These are phyloP conservation scores for Carex sylvatica DNA, from an alignment of 202 grass and related monocot species.

Conservation along the genomic window DNA sequence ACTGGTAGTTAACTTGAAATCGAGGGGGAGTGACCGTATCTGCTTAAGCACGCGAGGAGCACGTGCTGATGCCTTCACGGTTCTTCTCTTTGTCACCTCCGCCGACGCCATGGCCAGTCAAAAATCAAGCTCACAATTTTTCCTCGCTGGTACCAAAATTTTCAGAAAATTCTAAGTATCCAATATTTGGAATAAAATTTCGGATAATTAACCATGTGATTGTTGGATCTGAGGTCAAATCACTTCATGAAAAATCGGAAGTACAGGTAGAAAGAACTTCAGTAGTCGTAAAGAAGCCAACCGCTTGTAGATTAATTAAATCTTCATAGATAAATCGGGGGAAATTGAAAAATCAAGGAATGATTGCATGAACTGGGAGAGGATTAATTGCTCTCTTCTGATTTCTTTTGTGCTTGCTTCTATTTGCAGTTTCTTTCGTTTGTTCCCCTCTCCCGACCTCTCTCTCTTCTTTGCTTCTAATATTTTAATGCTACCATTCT, in stretches of 20 bases:
- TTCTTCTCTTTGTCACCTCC: constrained; percentile 51
- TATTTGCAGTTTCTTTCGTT: constrained; percentile 3
- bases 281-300: background rate
- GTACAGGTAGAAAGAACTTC: background rate
- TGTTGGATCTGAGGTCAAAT: constrained; percentile 18
- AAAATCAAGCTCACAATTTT: background rate
- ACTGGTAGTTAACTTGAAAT: constrained; percentile 40
- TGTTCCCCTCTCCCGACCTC: background rate
- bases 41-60: constrained; percentile 48
- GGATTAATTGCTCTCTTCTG: background rate
- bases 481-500: constrained; percentile 13
- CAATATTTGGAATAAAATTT: background rate
- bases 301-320: background rate
- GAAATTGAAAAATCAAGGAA: background rate
- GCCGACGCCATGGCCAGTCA: constrained; percentile 60
- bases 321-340: background rate
- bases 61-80: constrained; percentile 45
- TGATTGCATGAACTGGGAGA: background rate
- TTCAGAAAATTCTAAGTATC: background rate
- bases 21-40: constrained; percentile 56
- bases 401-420: constrained; percentile 12
- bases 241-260: background rate
- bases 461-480: background rate
- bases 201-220: background rate
- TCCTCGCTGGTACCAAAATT: background rate